These are phyloP conservation scores for Trichoderma sp. DNA, from an alignment of 2,329 filamentous ascomycete species.

Conservation along the genomic window DNA sequence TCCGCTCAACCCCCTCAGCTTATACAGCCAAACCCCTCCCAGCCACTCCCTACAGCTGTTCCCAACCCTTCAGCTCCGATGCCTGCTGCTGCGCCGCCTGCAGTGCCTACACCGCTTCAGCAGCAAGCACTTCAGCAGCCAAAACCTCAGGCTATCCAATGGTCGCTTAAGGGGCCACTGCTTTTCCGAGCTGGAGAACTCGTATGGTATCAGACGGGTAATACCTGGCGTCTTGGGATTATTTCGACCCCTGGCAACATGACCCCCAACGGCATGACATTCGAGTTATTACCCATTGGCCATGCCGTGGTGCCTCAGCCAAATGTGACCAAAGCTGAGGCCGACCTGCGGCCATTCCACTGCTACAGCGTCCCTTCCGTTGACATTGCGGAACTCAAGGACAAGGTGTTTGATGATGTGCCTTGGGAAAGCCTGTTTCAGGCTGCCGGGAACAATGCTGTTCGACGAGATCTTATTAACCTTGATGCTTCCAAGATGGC, in stretches of 20 bases:
- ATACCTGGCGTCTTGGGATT: constrained; percentile 49
- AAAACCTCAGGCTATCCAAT: constrained; percentile 25
- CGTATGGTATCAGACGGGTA: constrained; percentile 49
- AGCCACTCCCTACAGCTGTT: constrained; percentile 16
- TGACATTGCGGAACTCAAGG: constrained; percentile 38
- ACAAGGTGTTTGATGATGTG: constrained; percentile 42
- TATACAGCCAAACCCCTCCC: constrained; percentile 5
- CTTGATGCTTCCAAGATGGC: constrained; percentile 54
- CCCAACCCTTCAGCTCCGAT: constrained; percentile 15
- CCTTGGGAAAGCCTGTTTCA: constrained; percentile 43
- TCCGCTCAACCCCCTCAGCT: background rate
- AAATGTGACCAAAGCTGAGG: constrained; percentile 39
- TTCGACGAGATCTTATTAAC: constrained; percentile 42
- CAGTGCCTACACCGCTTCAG: background rate
- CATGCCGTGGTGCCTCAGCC: constrained; percentile 40
- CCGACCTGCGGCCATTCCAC: constrained; percentile 49
- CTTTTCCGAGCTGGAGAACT: constrained; percentile 50
- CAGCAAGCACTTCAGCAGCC: constrained; percentile 1
- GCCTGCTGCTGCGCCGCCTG: background rate
- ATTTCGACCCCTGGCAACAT: constrained; percentile 39
- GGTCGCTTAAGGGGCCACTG: constrained; percentile 35
- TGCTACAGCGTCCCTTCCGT: constrained; percentile 51
- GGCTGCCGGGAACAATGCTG: constrained; percentile 33
- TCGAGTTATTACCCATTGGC: constrained; percentile 43
- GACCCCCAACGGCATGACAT: constrained; percentile 31